Evolutionary conservation across 768 basidiomycete genomes (phyloP).

Genomic region (Russula brevipes): DNA sequence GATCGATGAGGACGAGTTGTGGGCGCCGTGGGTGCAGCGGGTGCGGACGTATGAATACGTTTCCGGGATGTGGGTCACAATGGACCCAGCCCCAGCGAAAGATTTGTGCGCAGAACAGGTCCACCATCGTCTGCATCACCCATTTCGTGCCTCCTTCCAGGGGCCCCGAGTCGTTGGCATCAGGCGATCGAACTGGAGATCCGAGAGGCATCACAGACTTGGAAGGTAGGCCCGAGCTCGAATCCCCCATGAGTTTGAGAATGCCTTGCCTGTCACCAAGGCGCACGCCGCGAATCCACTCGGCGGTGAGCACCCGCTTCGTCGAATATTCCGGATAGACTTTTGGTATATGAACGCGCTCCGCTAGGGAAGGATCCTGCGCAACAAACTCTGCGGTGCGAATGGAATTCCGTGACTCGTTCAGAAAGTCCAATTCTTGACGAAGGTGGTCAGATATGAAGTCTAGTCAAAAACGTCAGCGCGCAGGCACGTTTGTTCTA

Average conservation of each 20-base stretch:
- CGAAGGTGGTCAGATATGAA: slow-evolving; percentile 78
- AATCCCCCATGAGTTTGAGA: slow-evolving; percentile 54
- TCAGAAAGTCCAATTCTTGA: slow-evolving; percentile 74
- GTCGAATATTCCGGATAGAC: slow-evolving; percentile 71
- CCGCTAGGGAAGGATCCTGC: slow-evolving; percentile 61
- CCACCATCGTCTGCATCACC: slow-evolving; percentile 83
- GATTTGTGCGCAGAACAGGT: slow-evolving; percentile 84
- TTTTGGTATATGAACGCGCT: slow-evolving; percentile 72
- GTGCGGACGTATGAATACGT: slow-evolving; percentile 66
- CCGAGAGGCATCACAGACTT: slow-evolving; percentile 17
- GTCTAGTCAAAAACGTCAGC: slow-evolving; percentile 36
- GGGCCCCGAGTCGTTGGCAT: not conserved
- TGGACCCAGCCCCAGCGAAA: slow-evolving; percentile 91
- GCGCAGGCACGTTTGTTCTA: not conserved
- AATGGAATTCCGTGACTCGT: slow-evolving; percentile 74
- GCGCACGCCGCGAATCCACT: slow-evolving; percentile 79
- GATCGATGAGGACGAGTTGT: slow-evolving; percentile 83
- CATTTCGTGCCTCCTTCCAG: slow-evolving; percentile 56
- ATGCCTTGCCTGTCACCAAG: slow-evolving; percentile 60
- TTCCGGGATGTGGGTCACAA: slow-evolving; percentile 72
- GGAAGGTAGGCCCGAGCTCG: slow-evolving; percentile 14
- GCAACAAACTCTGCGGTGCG: slow-evolving; percentile 65
- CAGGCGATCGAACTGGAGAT: slow-evolving; percentile 6
- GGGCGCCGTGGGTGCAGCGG: slow-evolving; percentile 42
- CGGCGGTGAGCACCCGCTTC: slow-evolving; percentile 73